Percentiles rank a stretch among this genome's conserved stretches.
These are phyloP conservation scores for Eucalyptus paniculata DNA, from an alignment of 345 rosid species.

Conservation along the genomic window DNA sequence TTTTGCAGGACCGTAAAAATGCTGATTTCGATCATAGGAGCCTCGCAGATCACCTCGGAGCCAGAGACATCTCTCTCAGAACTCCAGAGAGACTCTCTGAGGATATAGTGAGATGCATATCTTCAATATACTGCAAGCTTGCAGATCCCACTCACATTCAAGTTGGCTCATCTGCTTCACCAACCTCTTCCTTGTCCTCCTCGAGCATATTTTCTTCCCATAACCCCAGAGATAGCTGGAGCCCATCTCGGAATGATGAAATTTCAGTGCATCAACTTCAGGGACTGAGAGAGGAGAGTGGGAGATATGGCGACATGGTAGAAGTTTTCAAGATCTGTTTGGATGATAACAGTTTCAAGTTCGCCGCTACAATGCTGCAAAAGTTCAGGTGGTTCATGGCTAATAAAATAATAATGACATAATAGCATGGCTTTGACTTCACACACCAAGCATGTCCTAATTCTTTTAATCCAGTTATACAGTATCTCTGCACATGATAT, in stretches of 20 bases:
- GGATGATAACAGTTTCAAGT: constrained; percentile 48
- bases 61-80: neutral
- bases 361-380: constrained; percentile 47
- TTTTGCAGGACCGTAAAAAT: constrained; percentile 27
- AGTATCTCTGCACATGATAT: neutral
- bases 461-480: neutral
- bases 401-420: neutral
- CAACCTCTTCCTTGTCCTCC: constrained; percentile 58
- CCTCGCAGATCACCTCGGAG: constrained; percentile 61
- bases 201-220: constrained; percentile 68
- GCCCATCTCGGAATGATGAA: constrained; percentile 38
- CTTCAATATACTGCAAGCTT: constrained; percentile 71
- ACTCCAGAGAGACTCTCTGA: constrained; percentile 65
- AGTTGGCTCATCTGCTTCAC: constrained; percentile 38
- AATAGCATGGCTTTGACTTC: neutral
- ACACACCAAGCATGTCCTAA: neutral
- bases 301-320: constrained; percentile 16
- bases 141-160: constrained; percentile 15
- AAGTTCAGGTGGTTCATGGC: constrained; percentile 47
- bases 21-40: constrained; percentile 36
- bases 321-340: constrained; percentile 49
- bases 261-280: constrained; percentile 8
- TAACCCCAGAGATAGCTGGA: constrained; percentile 47
- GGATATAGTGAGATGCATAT: constrained; percentile 70
- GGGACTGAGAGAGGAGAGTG: constrained; percentile 33